These are phyloP conservation scores for Eucalyptus sideroxylon DNA, from an alignment of 345 rosid genomes.

Conservation along the genomic window DNA sequence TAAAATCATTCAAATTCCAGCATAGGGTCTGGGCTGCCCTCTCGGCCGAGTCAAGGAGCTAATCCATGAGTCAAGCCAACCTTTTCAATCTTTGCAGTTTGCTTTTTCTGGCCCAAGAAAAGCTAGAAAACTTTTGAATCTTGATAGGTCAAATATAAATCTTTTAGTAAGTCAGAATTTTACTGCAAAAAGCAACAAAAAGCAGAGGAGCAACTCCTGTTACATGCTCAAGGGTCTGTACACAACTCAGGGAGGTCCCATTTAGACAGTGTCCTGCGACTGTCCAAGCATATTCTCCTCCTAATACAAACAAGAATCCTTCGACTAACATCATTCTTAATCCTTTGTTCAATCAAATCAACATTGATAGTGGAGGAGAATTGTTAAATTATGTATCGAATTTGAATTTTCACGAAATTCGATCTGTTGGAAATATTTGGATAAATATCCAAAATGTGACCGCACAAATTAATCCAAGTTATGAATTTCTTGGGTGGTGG, in stretches of 20 bases:
- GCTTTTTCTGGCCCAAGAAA: not conserved
- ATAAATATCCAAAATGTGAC: not conserved
- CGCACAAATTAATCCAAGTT: no score
- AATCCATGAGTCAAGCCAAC: not conserved
- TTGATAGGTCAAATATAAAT: not conserved
- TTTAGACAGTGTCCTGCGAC: not conserved
- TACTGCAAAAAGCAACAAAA: not conserved
- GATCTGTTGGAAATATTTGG: fast-evolving
- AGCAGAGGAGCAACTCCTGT: not conserved
- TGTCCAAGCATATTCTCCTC: not conserved
- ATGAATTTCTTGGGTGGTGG: not conserved
- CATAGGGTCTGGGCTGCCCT: not conserved
- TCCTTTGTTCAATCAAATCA: not conserved
- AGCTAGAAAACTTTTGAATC: not conserved
- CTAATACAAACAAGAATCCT: not conserved
- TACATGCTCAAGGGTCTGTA: not conserved
- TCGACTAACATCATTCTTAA: not conserved
- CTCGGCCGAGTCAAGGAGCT: not conserved
- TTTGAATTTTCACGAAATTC: not conserved
- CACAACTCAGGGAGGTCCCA: not conserved
- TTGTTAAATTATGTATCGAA: no score
- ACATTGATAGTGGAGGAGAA: not conserved
- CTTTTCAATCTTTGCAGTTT: not conserved
- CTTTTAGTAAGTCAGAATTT: not conserved
- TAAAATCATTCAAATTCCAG: not conserved